phyloP scores from a whole-genome alignment of 1,284 basidiomycete species.

The Rhodotorula sp. region DNA sequence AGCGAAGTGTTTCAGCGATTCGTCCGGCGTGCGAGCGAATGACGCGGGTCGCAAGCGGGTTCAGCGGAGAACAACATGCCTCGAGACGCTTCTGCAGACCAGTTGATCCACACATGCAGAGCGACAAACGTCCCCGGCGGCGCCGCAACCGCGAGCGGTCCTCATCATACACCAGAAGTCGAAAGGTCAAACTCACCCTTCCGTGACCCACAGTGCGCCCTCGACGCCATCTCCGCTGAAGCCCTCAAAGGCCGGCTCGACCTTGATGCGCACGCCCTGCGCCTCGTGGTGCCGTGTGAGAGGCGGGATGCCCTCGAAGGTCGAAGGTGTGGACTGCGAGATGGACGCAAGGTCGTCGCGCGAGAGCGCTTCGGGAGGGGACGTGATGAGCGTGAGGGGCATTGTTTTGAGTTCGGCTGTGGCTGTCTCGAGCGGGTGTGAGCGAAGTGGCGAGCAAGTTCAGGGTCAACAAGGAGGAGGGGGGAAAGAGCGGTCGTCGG shows the following conservation, averaged over 20 bases:
- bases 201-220: conserved; percentile 74
- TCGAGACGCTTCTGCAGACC: no score
- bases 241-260: conserved; percentile 65
- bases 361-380: conserved; percentile 61
- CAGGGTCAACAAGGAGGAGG: no score
- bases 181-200: conserved; percentile 59
- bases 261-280: conserved; percentile 61
- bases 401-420: background rate
- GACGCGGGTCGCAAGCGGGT: background rate
- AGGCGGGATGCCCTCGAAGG: conserved; percentile 76
- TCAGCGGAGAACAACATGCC: no score
- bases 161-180: background rate
- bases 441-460: background rate
- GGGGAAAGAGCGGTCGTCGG: no score
- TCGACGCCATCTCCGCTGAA: conserved; percentile 53
- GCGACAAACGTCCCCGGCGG: background rate
- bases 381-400: conserved; percentile 52
- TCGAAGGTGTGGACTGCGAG: conserved; percentile 70
- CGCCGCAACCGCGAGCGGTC: background rate
- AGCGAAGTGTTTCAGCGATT: no score
- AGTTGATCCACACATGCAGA: no score
- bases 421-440: background rate
- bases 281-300: conserved; percentile 66
- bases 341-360: conserved; percentile 76
- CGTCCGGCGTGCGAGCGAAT: no score